phyloP scores from a whole-genome alignment of 768 basidiomycete genomes.

The Serendipita sp. region DNA sequence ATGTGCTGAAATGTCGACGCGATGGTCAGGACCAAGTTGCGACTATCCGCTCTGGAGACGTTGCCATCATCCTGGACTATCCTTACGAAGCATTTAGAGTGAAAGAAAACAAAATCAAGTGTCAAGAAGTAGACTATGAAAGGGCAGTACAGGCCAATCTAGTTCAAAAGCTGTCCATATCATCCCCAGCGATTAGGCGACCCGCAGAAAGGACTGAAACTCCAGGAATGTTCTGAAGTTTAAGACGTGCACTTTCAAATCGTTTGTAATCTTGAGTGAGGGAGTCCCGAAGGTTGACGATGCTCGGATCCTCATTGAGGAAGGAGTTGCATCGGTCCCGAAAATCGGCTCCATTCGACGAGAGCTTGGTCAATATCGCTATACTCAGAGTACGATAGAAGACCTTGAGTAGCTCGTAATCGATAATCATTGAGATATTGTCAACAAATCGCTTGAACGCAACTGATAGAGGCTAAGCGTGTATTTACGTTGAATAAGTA shows the following conservation, averaged over 20 bases:
- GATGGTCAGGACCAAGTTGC: background rate
- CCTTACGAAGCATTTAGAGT: too few species aligned
- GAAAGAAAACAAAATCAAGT: too few species aligned
- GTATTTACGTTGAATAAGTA: background rate
- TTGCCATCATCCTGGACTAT: too few species aligned
- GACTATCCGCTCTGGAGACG: background rate
- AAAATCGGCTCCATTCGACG: background rate
- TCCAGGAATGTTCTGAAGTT: background rate
- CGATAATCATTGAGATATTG: conserved; percentile 39
- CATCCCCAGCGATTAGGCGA: too few species aligned
- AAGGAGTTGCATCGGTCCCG: background rate
- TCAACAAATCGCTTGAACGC: conserved; percentile 47
- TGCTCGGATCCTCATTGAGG: background rate
- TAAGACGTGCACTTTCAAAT: background rate
- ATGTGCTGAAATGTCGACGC: background rate
- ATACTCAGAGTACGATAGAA: conserved; percentile 30
- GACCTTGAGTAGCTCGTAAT: conserved; percentile 39
- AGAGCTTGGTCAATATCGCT: conserved; percentile 32
- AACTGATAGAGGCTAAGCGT: conserved; percentile 31
- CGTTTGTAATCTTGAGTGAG: background rate
- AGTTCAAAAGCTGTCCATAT: too few species aligned
- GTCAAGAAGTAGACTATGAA: too few species aligned
- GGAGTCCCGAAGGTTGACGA: background rate
- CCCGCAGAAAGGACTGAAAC: too few species aligned
- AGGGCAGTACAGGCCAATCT: too few species aligned